Percentiles rank a stretch among this genome's conserved stretches.
Evolutionary conservation across 176 grass and related monocot species (phyloP).

Genomic region (Ananas comosus): DNA sequence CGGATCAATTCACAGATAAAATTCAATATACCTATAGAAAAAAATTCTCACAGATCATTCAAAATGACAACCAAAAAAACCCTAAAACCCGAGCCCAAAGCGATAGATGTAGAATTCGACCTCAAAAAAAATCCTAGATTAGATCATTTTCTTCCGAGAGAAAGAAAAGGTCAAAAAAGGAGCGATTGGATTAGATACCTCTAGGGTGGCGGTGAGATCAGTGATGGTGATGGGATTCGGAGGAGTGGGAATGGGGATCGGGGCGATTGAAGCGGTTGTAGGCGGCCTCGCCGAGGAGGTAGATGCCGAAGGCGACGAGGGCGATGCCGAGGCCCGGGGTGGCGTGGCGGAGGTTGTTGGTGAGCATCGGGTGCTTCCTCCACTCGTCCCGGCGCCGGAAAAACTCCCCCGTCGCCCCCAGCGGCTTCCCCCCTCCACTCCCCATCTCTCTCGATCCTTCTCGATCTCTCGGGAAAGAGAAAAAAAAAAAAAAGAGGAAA

Average conservation of each 20-base stretch:
- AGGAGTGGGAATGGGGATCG: constrained; percentile 35
- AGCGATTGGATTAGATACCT: constrained; percentile 7
- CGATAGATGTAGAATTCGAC: constrained; percentile 17
- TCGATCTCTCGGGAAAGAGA: neutral
- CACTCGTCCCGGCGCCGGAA: constrained; percentile 90
- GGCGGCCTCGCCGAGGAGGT: constrained; percentile 77
- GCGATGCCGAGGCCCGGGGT: constrained; percentile 82
- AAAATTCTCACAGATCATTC: neutral
- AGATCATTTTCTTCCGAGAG: neutral
- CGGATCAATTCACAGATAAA: neutral
- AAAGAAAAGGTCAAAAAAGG: neutral
- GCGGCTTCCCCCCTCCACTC: constrained; percentile 34
- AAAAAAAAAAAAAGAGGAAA: no score
- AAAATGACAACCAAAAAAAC: no score
- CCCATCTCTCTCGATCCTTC: neutral
- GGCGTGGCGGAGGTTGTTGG: constrained; percentile 75
- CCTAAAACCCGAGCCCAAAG: neutral
- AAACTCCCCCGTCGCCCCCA: constrained; percentile 80
- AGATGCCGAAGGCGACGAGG: constrained; percentile 92
- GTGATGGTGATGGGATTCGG: constrained; percentile 9
- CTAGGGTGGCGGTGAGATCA: neutral
- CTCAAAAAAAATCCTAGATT: neutral
- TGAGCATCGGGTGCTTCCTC: constrained; percentile 70
- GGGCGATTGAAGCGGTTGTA: constrained; percentile 60
- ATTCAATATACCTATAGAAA: neutral